phyloP scores from a whole-genome alignment of 2,329 filamentous ascomycete genomes.

The Fusarium siculi region DNA sequence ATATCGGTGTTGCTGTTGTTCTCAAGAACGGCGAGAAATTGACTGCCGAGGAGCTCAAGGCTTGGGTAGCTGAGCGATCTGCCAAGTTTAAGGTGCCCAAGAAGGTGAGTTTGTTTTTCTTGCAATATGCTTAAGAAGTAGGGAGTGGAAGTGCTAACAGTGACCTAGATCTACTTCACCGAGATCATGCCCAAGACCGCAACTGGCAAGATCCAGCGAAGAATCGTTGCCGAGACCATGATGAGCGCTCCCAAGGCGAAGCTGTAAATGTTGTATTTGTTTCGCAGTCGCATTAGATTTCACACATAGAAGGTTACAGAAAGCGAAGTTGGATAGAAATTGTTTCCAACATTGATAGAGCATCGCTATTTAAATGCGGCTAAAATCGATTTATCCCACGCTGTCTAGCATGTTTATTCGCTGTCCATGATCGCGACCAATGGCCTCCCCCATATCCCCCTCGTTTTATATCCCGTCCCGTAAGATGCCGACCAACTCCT shows the following conservation, averaged over 20 bases:
- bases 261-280: slow-evolving; percentile 53
- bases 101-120: slow-evolving; percentile 68
- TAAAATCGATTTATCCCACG: slow-evolving; percentile 1
- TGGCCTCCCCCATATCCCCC: not conserved
- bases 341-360: slow-evolving; percentile 6
- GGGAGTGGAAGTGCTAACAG: not conserved
- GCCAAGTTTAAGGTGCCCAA: slow-evolving; percentile 89
- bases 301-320: not conserved
- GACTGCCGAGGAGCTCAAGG: slow-evolving; percentile 69
- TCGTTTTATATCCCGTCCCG: not conserved
- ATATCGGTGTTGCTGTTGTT: slow-evolving; percentile 81
- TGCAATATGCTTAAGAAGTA: not conserved
- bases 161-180: slow-evolving; percentile 78
- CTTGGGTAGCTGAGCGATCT: slow-evolving; percentile 75
- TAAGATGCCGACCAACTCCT: not conserved
- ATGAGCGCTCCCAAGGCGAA: slow-evolving; percentile 69
- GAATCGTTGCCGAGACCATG: slow-evolving; percentile 89
- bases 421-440: not conserved
- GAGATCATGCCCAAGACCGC: slow-evolving; percentile 89
- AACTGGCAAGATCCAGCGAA: slow-evolving; percentile 88
- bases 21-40: slow-evolving; percentile 71
- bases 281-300: not conserved
- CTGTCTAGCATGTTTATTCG: slow-evolving; percentile 8
- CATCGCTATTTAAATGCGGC: slow-evolving; percentile 21
- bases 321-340: slow-evolving; percentile 12